These are phyloP conservation scores for Ceratocystis albifundus DNA, from an alignment of 2,329 filamentous ascomycete species.

Conservation along the genomic window DNA sequence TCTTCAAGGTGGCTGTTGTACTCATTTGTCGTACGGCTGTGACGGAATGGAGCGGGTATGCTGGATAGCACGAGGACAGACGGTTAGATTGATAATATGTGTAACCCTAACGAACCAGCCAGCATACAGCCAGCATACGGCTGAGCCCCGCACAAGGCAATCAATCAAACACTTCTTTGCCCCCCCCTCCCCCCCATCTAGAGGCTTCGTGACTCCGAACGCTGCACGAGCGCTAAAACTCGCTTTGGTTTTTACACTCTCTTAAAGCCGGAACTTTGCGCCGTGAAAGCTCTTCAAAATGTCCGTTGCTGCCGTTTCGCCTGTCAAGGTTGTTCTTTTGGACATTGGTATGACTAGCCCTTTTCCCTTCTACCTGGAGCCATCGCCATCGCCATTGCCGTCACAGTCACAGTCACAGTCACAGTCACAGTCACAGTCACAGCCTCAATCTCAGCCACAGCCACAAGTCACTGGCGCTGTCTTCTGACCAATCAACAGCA, in stretches of 20 bases:
- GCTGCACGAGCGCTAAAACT: neutral
- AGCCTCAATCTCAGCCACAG: neutral
- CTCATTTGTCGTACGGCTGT: neutral
- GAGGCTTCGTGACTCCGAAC: neutral
- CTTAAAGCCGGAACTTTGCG: neutral
- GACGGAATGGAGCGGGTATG: neutral
- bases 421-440: neutral
- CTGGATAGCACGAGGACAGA: neutral
- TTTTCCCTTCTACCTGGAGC: neutral
- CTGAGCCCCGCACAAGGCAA: neutral
- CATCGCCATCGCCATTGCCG: no score
- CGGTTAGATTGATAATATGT: neutral
- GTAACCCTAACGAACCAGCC: neutral
- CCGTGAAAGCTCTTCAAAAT: neutral
- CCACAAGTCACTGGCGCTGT: neutral
- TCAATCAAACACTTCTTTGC: neutral
- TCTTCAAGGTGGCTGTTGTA: neutral
- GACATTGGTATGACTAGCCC: slow-evolving; percentile 43
- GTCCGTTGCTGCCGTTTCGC: slow-evolving; percentile 9
- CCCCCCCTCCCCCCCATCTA: no score
- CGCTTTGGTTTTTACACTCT: no score
- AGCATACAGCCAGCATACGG: no score
- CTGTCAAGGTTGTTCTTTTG: slow-evolving; percentile 41
- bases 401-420: neutral
- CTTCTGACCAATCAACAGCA: no score